Evolutionary conservation across 768 basidiomycete species (phyloP).

Genomic region (Trametes cubensis): DNA sequence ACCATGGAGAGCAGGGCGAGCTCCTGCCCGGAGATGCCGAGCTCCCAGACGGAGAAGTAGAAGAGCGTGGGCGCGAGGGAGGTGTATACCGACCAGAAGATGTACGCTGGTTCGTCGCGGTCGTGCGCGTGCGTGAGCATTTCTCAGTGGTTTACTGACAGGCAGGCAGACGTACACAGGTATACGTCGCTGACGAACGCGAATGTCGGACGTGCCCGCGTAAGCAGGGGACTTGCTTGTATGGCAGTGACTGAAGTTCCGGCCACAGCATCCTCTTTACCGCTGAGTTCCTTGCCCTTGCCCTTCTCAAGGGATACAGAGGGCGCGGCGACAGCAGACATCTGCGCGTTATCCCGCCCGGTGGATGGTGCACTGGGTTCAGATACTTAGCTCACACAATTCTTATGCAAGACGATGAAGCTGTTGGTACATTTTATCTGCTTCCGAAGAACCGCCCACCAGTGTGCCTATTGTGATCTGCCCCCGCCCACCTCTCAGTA

Average conservation of each 20-base stretch:
- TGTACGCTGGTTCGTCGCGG: conserved; percentile 52
- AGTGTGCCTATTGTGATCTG: conserved; percentile 34
- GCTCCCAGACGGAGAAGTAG: conserved; percentile 92
- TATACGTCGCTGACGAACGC: conserved; percentile 52
- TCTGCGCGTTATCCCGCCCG: not conserved
- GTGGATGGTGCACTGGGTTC: not conserved
- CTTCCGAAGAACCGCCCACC: conserved; percentile 23
- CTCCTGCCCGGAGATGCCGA: conserved; percentile 83
- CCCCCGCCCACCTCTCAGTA: not conserved
- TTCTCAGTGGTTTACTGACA: not conserved
- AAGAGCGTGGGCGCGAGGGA: conserved; percentile 78
- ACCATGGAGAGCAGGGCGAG: conserved; percentile 71
- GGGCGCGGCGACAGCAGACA: not conserved
- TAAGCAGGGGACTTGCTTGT: not conserved
- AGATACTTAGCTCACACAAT: conserved; percentile 8
- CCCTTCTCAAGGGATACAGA: not conserved
- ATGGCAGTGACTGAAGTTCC: not conserved
- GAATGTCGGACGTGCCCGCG: conserved; percentile 8
- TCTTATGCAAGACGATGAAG: conserved; percentile 45
- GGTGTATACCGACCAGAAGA: conserved; percentile 85
- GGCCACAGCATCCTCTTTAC: not conserved
- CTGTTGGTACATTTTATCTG: conserved; percentile 49
- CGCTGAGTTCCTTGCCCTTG: not conserved
- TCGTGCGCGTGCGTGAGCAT: not conserved
- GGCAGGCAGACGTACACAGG: conserved; percentile 51